Percentiles rank a stretch among this genome's conserved stretches.
These are phyloP conservation scores for Agapanthus africanus DNA, from an alignment of 106 monocot genomes.

Conservation along the genomic window DNA sequence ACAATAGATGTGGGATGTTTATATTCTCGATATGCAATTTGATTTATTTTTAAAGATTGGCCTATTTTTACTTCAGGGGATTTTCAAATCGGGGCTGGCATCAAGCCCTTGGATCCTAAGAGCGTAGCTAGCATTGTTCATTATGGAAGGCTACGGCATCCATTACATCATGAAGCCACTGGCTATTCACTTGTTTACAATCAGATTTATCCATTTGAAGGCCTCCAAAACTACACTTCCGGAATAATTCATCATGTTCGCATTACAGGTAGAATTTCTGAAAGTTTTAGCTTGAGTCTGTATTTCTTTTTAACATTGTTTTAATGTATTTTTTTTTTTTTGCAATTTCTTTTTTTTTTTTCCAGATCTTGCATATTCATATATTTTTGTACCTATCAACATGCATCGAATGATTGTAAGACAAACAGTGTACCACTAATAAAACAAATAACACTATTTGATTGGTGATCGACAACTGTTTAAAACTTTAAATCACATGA, in stretches of 20 bases:
- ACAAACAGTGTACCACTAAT: neutral
- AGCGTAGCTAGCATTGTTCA: conserved; percentile 42
- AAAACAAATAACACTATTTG: neutral
- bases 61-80: conserved; percentile 44
- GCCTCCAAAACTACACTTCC: conserved; percentile 76
- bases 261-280: conserved; percentile 42
- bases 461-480: too few species aligned
- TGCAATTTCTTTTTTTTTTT: neutral
- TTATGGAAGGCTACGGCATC: conserved; percentile 29
- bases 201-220: conserved; percentile 76
- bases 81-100: conserved; percentile 56
- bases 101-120: conserved; percentile 58
- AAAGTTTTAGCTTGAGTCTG: neutral
- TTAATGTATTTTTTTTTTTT: neutral
- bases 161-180: conserved; percentile 25
- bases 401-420: neutral
- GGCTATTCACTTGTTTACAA: conserved; percentile 75
- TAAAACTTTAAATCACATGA: too few species aligned
- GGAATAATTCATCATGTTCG: conserved; percentile 96
- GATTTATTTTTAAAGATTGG: too few species aligned
- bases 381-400: neutral
- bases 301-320: neutral
- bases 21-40: too few species aligned
- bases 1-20: too few species aligned
- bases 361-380: neutral